A percentile compares a stretch with the other conserved stretches of the same genome.
phyloP scores from a whole-genome alignment of 768 basidiomycete species.

The Tubosaeta brunneosetosa region DNA sequence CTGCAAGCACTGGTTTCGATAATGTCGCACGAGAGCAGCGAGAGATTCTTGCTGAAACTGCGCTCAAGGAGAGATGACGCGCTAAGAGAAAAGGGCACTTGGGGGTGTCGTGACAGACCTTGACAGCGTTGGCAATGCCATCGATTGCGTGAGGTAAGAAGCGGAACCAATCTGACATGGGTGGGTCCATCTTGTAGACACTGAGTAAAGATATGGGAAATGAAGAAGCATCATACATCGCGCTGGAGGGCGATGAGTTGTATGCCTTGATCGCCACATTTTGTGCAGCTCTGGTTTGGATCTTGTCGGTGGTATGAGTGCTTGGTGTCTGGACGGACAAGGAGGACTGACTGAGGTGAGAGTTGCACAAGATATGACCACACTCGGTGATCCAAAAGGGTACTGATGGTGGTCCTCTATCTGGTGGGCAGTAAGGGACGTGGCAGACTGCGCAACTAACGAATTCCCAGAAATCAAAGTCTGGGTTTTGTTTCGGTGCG shows the following conservation, averaged over 20 bases:
- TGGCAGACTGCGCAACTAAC: slow-evolving; percentile 68
- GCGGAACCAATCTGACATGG: slow-evolving; percentile 81
- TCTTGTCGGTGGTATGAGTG: slow-evolving; percentile 36
- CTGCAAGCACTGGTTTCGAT: slow-evolving; percentile 54
- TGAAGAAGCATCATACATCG: slow-evolving; percentile 45
- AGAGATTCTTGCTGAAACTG: slow-evolving; percentile 81
- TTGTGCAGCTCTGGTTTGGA: slow-evolving; percentile 68
- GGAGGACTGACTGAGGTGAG: slow-evolving; percentile 63
- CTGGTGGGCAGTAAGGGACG: slow-evolving; percentile 53
- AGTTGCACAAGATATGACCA: slow-evolving; percentile 81
- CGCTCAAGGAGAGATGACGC: neutral
- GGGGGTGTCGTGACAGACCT: slow-evolving; percentile 38
- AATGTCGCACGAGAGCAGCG: slow-evolving; percentile 61
- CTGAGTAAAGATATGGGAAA: neutral
- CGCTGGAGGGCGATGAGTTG: slow-evolving; percentile 69
- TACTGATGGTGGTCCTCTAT: slow-evolving; percentile 47
- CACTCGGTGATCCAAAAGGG: slow-evolving; percentile 91
- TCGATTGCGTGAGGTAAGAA: slow-evolving; percentile 60
- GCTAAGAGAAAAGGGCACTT: neutral
- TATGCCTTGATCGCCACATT: slow-evolving; percentile 59
- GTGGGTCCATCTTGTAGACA: slow-evolving; percentile 61
- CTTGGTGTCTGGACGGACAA: neutral
- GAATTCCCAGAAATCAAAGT: slow-evolving; percentile 77
- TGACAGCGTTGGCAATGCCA: slow-evolving; percentile 58
- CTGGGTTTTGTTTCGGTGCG: slow-evolving; percentile 11